A percentile compares a stretch with the other conserved stretches of the same genome.
These are phyloP conservation scores for Gelatoporia subvermispora DNA, from an alignment of 768 basidiomycete species.

Conservation along the genomic window DNA sequence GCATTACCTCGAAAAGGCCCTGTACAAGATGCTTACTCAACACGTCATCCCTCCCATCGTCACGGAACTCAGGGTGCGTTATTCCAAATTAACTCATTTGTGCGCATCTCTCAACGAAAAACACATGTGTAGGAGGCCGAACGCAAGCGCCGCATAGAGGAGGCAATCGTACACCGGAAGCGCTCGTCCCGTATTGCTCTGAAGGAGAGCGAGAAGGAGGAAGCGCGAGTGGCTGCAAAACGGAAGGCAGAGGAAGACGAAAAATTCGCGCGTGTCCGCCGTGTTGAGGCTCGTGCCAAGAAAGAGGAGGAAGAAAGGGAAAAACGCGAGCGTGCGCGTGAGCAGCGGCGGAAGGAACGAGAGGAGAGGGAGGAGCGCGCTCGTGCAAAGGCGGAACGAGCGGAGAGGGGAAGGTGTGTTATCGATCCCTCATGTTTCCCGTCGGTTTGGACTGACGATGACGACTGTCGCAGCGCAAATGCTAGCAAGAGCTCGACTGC, in stretches of 20 bases:
- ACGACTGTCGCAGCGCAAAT: slow-evolving; percentile 2
- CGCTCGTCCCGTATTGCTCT: slow-evolving; percentile 85
- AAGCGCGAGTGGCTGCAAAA: slow-evolving; percentile 55
- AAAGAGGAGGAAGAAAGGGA: slow-evolving; percentile 35
- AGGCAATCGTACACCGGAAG: slow-evolving; percentile 80
- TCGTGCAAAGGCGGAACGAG: slow-evolving; percentile 21
- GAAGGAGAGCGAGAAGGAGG: slow-evolving; percentile 76
- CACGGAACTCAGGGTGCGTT: slow-evolving; percentile 57
- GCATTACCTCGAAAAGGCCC: slow-evolving; percentile 75
- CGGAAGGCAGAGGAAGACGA: slow-evolving; percentile 64
- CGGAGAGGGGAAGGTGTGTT: slow-evolving; percentile 8
- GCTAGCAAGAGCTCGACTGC: slow-evolving; percentile 4
- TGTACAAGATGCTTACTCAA: slow-evolving; percentile 64
- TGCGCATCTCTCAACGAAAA: not conserved
- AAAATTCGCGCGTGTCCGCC: slow-evolving; percentile 56
- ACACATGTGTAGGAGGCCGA: slow-evolving; percentile 49
- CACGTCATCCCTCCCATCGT: slow-evolving; percentile 69
- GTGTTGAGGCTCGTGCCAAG: slow-evolving; percentile 36
- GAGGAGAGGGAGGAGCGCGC: slow-evolving; percentile 33
- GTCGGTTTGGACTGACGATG: not conserved
- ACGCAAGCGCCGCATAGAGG: slow-evolving; percentile 58
- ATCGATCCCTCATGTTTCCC: not conserved
- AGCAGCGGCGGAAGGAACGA: slow-evolving; percentile 42
- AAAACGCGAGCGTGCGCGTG: slow-evolving; percentile 55
- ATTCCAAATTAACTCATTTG: not conserved